Evolutionary conservation across 1,284 basidiomycete genomes (phyloP), one percentile per base, ranked within the genome.

Genomic region (Phylloboletellus chloephorus): DNA sequence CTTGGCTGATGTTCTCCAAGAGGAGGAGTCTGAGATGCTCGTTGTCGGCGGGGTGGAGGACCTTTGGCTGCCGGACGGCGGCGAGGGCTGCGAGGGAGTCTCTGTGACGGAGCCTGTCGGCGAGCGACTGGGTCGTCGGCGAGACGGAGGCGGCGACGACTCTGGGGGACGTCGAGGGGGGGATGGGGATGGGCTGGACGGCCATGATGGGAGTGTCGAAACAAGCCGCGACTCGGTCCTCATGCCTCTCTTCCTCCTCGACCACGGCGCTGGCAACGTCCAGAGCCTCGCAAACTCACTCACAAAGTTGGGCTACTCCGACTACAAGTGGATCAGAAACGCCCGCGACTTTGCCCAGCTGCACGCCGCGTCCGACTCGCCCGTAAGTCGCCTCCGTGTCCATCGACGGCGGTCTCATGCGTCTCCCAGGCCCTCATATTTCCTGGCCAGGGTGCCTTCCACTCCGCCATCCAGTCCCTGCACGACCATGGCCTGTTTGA

Each of bases 391-490:
- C 23, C 37, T 37, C 37, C 29, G 34, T 49, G 34, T 31, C 33
- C 35, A 10, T 28, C 30, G 24, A 31, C 32, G 38, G 50, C 54
- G 35, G 52, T 48, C 46, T 40, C 44, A 43, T 47, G 46, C 43
- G 39, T 44, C 34, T 47, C 39, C 43, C 39, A 98, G 95, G 87
- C 83, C 66, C 82, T 99, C 57, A 76, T 99, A 55, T 98, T 99
- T 63, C 96, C 96, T 36, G 96, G 96, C n/a, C 96, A 98, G 31
- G 96, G 96, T 19, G 80, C 92, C 6, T 98, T 98, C 61, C 84
- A 86, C 41, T 82, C 85, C 30, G 96, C 95, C 7, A 83, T 97
- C 55, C 71, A 77, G 38, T 83, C 87, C 43, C 79, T 99, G 34
- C 66, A 72, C 30, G 61, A 73, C 12, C 82, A 83, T 50, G 90